Percentiles rank a stretch among this genome's conserved stretches.
phyloP scores from a whole-genome alignment of 1,284 basidiomycete species.

The Amylostereum areolatum region DNA sequence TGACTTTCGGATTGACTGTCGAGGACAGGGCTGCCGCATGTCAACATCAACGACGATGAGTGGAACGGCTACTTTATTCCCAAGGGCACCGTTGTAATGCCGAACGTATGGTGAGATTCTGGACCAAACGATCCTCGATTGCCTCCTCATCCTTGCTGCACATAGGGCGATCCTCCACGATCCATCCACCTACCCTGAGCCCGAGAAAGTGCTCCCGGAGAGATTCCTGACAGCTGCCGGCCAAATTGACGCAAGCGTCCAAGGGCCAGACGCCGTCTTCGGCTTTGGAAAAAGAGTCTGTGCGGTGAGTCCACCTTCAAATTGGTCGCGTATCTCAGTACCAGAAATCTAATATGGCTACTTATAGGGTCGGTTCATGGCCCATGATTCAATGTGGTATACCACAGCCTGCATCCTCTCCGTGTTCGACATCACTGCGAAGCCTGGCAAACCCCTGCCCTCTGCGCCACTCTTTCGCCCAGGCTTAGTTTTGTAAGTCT shows the following conservation, averaged over 20 bases:
- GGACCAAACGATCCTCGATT: neutral
- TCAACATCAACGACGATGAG: slow-evolving; percentile 11
- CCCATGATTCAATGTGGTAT: slow-evolving; percentile 24
- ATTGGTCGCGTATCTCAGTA: too few species aligned
- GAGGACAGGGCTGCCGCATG: slow-evolving; percentile 10
- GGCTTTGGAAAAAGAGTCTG: slow-evolving; percentile 18
- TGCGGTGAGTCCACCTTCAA: slow-evolving; percentile 6
- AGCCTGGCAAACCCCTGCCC: too few species aligned
- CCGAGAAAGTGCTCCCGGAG: neutral
- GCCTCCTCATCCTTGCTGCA: neutral
- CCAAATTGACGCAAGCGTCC: neutral
- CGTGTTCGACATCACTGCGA: slow-evolving; percentile 21
- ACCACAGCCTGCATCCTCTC: slow-evolving; percentile 21
- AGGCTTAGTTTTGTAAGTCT: too few species aligned
- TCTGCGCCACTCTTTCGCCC: too few species aligned
- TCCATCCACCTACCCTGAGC: neutral
- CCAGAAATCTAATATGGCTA: too few species aligned
- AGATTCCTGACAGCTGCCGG: neutral
- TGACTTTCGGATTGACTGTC: neutral
- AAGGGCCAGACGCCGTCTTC: slow-evolving; percentile 10
- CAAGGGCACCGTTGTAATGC: slow-evolving; percentile 13
- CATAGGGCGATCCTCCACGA: neutral
- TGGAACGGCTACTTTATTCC: slow-evolving; percentile 16
- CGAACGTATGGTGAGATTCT: slow-evolving; percentile 15
- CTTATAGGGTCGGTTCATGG: slow-evolving; percentile 19